Percentiles rank a stretch among this genome's conserved stretches.
These are phyloP conservation scores for Thamnidium elegans DNA, from an alignment of 192 early-diverging fungal species.

Conservation along the genomic window DNA sequence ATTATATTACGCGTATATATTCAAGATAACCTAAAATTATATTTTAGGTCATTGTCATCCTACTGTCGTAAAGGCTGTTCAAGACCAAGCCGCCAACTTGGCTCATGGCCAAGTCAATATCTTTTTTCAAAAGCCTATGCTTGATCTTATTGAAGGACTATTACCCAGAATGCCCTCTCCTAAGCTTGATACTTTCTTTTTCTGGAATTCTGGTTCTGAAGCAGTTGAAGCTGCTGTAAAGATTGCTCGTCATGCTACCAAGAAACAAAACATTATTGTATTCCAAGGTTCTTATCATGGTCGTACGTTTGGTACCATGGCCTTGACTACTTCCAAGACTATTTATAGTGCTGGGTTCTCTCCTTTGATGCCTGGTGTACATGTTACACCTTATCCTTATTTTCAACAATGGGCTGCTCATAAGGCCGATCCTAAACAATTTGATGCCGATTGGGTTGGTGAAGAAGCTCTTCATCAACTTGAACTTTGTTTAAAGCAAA, in stretches of 20 bases:
- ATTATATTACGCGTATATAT: no score
- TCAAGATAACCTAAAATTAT: no score
- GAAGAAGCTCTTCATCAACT: slow-evolving; percentile 36
- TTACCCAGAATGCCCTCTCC: slow-evolving; percentile 39
- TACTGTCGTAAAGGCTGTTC: slow-evolving; percentile 47
- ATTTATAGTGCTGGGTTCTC: slow-evolving; percentile 38
- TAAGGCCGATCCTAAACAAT: slow-evolving; percentile 27
- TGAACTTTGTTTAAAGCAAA: slow-evolving; percentile 41
- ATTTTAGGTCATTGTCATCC: slow-evolving; percentile 42
- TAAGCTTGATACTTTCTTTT: slow-evolving; percentile 42
- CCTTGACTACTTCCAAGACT: slow-evolving; percentile 45
- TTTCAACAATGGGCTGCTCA: slow-evolving; percentile 37
- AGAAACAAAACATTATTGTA: slow-evolving; percentile 47
- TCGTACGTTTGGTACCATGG: slow-evolving; percentile 46
- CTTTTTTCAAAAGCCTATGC: slow-evolving; percentile 41
- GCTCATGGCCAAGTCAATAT: slow-evolving; percentile 43
- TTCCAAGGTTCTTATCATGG: slow-evolving; percentile 47
- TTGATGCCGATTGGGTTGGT: slow-evolving; percentile 33
- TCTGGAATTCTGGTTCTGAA: slow-evolving; percentile 46
- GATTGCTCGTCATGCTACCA: slow-evolving; percentile 42
- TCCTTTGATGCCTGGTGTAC: slow-evolving; percentile 47
- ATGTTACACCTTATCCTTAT: slow-evolving; percentile 40
- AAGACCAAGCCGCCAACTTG: slow-evolving; percentile 44
- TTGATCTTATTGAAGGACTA: slow-evolving; percentile 38
- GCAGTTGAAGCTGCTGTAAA: slow-evolving; percentile 46